Evolutionary conservation across 1,284 basidiomycete species (phyloP).

Genomic region (Fomitiporia mediterranea): DNA sequence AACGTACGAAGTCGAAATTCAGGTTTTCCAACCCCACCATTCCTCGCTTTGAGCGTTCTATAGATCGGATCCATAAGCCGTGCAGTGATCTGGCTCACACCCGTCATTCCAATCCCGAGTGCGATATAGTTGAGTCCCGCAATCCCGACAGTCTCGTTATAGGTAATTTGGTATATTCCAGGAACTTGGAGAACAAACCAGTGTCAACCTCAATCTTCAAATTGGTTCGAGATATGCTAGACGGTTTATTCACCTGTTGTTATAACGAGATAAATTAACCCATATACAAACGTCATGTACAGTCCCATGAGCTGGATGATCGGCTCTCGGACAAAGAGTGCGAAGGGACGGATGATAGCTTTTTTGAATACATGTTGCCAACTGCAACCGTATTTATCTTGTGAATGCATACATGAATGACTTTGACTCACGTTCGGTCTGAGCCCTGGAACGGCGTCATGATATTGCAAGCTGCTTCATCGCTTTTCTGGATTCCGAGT

Average conservation of each 20-base stretch:
- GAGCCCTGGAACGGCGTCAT: conserved; percentile 28
- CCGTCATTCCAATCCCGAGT: conserved; percentile 50
- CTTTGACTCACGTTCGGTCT: conserved; percentile 22
- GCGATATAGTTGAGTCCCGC: conserved; percentile 57
- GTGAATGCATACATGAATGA: background rate
- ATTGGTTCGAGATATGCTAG: conserved; percentile 26
- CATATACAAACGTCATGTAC: conserved; percentile 46
- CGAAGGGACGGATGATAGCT: conserved; percentile 42
- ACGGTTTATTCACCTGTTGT: conserved; percentile 34
- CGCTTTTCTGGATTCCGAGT: conserved; percentile 24
- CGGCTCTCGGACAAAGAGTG: conserved; percentile 40
- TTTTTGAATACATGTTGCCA: conserved; percentile 37
- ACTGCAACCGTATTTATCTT: conserved; percentile 2
- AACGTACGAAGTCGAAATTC: conserved; percentile 51
- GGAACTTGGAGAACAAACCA: conserved; percentile 31
- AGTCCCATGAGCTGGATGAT: conserved; percentile 41
- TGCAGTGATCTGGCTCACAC: conserved; percentile 56
- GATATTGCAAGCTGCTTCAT: conserved; percentile 17
- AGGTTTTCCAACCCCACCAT: conserved; percentile 51
- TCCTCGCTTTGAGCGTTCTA: conserved; percentile 42
- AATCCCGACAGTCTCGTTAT: conserved; percentile 41
- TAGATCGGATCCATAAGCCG: conserved; percentile 53
- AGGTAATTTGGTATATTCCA: conserved; percentile 50
- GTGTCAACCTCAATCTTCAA: too few species aligned
- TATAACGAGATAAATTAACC: conserved; percentile 39